These are phyloP conservation scores for Coemansia sp. DNA, from an alignment of 192 early-diverging fungal species.

Conservation along the genomic window DNA sequence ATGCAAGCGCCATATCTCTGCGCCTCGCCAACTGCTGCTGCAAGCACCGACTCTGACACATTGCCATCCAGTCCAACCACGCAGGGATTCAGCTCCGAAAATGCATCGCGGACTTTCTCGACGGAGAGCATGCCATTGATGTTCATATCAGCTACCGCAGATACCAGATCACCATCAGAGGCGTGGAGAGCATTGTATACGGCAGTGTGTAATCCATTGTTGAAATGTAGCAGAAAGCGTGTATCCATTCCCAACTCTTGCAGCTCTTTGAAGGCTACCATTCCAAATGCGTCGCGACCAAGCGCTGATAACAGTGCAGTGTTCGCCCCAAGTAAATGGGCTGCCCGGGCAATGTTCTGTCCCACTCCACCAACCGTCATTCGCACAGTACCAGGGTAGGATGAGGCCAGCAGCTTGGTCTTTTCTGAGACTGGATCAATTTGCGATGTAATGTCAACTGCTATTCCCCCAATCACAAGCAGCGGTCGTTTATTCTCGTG, in stretches of 20 bases:
- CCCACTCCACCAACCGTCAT: slow-evolving; percentile 86
- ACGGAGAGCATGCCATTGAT: slow-evolving; percentile 62
- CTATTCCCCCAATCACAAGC: slow-evolving; percentile 84
- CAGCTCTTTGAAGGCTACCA: slow-evolving; percentile 58
- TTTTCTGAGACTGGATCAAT: not conserved
- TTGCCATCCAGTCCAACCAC: slow-evolving; percentile 80
- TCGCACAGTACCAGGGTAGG: slow-evolving; percentile 67
- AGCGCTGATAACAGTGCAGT: slow-evolving; percentile 67
- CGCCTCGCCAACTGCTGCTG: slow-evolving; percentile 49
- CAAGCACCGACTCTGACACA: slow-evolving; percentile 50
- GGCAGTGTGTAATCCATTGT: slow-evolving; percentile 58
- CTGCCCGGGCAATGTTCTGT: slow-evolving; percentile 86
- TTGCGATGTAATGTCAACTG: slow-evolving; percentile 71
- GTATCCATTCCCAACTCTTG: slow-evolving; percentile 59
- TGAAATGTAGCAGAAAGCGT: slow-evolving; percentile 19
- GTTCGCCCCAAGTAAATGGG: slow-evolving; percentile 60
- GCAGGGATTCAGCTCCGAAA: slow-evolving; percentile 5
- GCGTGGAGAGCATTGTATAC: slow-evolving; percentile 80
- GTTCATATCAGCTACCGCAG: slow-evolving; percentile 92
- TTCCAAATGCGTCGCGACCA: slow-evolving; percentile 62
- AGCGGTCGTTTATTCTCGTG: slow-evolving; percentile 45
- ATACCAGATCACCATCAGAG: slow-evolving; percentile 65
- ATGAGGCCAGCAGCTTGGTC: slow-evolving; percentile 55
- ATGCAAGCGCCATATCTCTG: slow-evolving; percentile 27
- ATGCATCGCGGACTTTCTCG: slow-evolving; percentile 13